Evolutionary conservation across 495 filamentous ascomycete species (phyloP), one percentile per base, ranked within the genome.

Genomic region (Penicillium atrosanguineum): DNA sequence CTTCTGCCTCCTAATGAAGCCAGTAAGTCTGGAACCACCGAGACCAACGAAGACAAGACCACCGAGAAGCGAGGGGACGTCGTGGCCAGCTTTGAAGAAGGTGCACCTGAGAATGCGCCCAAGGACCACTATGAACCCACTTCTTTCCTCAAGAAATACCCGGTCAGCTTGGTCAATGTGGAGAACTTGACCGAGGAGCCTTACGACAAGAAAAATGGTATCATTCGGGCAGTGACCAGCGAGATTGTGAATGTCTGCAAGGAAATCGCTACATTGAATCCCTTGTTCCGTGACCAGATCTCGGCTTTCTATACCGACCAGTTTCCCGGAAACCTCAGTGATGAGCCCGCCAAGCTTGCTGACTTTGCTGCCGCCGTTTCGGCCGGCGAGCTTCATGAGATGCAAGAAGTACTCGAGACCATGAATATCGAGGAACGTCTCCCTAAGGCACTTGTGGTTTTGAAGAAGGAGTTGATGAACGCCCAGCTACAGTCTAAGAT

Each of bases 181-280:
- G 92, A 97, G 41, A 99, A 99, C 59, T 72, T 97, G 37, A 74
- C 76, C 1, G 94, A 99, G 62, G 87, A 96, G 61, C 85, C 89
- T 0, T 87, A 86, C 67, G 95, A 99, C 60, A 88, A 88, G 62
- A 95, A 94, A 68, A 91, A 84, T 58, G 84, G 84, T 15, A 80
- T 91, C 19, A 89, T 97, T 50, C 83, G 89, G 42, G 95, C 95
- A 2, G 86, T 97, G 36, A 95, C 91, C 16, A 94, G 89, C 66
- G 95, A 99, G 67, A 97, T 97, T 52, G 90, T 97, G 60, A 96
- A 97, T 64, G 92, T 95, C 7, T 97, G 95, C 80, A 96, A 96
- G 68, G 91, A 97, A 63, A 89, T 99, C 47, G 95, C 92, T 11
- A 86, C 83, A 48, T 78, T 96, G 65, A 99, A 97, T 70, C 87